Evolutionary conservation across 495 filamentous ascomycete species (phyloP).

Genomic region (Penicillium pancosmium): DNA sequence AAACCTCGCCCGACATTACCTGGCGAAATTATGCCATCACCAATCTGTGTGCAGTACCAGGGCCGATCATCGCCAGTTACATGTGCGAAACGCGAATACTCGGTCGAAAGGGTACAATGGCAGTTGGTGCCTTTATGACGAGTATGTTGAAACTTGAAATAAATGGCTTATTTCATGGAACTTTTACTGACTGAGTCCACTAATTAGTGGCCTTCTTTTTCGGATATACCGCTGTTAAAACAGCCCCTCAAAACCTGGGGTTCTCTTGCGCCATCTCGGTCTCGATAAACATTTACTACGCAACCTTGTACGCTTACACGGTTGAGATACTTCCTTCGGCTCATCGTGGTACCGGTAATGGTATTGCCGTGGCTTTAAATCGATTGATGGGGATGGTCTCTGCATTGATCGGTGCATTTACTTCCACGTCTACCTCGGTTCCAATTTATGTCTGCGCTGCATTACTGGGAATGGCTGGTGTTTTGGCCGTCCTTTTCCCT

Average conservation of each 20-base stretch:
- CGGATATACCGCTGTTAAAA: slow-evolving; percentile 47
- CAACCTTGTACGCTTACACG: slow-evolving; percentile 50
- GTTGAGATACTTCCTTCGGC: slow-evolving; percentile 47
- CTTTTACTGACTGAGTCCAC: neutral
- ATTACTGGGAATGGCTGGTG: slow-evolving; percentile 32
- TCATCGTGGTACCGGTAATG: slow-evolving; percentile 47
- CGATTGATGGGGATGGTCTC: slow-evolving; percentile 42
- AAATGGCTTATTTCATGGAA: neutral
- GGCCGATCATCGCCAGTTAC: slow-evolving; percentile 41
- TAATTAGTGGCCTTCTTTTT: slow-evolving; percentile 40
- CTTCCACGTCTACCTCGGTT: slow-evolving; percentile 35
- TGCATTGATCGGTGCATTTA: slow-evolving; percentile 42
- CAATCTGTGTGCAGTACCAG: slow-evolving; percentile 40
- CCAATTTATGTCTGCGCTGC: slow-evolving; percentile 45
- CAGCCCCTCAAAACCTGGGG: slow-evolving; percentile 42
- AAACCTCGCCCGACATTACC: slow-evolving; percentile 33
- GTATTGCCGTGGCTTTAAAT: slow-evolving; percentile 43
- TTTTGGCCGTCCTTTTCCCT: slow-evolving; percentile 40
- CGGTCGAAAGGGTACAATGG: slow-evolving; percentile 42
- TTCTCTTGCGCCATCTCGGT: slow-evolving; percentile 45
- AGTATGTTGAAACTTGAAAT: slow-evolving; percentile 18
- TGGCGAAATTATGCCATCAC: slow-evolving; percentile 51
- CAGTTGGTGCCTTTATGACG: slow-evolving; percentile 41
- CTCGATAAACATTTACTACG: slow-evolving; percentile 50
- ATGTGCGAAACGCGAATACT: slow-evolving; percentile 37